These are phyloP conservation scores for Phytophthora hybrid DNA, from an alignment of 352 stramenopile genomes.

Conservation along the genomic window DNA sequence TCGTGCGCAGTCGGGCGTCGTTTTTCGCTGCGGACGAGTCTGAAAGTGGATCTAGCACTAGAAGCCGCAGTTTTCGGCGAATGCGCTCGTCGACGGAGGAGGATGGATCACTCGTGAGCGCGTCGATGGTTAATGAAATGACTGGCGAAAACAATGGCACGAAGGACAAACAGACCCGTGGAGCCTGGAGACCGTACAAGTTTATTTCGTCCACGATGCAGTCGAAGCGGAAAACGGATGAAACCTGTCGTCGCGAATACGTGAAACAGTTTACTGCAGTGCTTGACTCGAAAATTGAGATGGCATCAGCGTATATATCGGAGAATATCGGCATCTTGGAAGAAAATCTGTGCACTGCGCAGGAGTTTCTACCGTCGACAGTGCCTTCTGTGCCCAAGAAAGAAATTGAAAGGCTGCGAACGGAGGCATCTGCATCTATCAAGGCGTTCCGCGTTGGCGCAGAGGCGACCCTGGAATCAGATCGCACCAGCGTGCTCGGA, in stretches of 20 bases:
- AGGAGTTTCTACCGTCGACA: slow-evolving; percentile 69
- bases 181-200: slow-evolving; percentile 80
- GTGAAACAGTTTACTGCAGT: slow-evolving; percentile 56
- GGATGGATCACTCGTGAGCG: slow-evolving; percentile 45
- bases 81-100: slow-evolving; percentile 73
- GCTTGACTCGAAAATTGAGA: slow-evolving; percentile 51
- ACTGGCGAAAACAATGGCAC: slow-evolving; percentile 28
- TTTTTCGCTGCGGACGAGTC: slow-evolving; percentile 83
- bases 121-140: slow-evolving; percentile 44
- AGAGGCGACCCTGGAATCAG: slow-evolving; percentile 34
- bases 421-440: slow-evolving; percentile 48
- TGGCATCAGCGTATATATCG: slow-evolving; percentile 54
- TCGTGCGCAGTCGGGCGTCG: slow-evolving; percentile 77
- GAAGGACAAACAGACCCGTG: slow-evolving; percentile 35
- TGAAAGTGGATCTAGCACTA: slow-evolving; percentile 53
- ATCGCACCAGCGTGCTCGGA: slow-evolving; percentile 61
- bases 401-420: slow-evolving; percentile 64
- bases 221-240: slow-evolving; percentile 52
- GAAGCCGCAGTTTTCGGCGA: slow-evolving; percentile 56
- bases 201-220: slow-evolving; percentile 84
- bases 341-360: slow-evolving; percentile 66
- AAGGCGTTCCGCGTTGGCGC: slow-evolving; percentile 46
- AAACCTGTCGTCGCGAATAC: slow-evolving; percentile 56
- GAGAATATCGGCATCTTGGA: slow-evolving; percentile 78
- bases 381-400: slow-evolving; percentile 62